phyloP scores from a whole-genome alignment of 441 rosid species.

The Croton setiger region DNA sequence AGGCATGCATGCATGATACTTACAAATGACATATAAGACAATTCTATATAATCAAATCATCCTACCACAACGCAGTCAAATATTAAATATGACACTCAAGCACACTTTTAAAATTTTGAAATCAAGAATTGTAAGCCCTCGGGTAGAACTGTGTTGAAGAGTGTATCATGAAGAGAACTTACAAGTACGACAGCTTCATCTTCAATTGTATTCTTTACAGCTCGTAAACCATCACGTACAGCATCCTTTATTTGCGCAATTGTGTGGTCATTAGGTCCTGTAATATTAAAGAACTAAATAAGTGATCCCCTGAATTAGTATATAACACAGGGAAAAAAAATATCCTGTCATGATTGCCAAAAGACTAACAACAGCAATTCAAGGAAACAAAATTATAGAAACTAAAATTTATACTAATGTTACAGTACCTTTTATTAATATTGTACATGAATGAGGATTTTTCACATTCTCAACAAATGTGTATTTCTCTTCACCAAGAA shows the following conservation, averaged over 20 bases:
- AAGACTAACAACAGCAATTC: neutral
- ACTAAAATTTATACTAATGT: neutral
- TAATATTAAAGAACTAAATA: constrained; percentile 4
- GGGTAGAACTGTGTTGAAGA: neutral
- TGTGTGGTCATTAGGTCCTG: constrained; percentile 97
- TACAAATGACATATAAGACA: neutral
- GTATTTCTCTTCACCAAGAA: constrained; percentile 93
- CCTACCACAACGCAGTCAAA: neutral
- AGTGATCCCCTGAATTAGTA: neutral
- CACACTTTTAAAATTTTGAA: neutral
- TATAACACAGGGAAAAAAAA: neutral
- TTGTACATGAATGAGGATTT: constrained; percentile 84
- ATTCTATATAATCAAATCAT: neutral
- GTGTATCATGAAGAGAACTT: constrained; percentile 25
- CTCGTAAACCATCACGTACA: constrained; percentile 88
- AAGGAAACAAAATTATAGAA: neutral
- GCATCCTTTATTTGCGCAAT: constrained; percentile 98
- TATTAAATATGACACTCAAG: neutral
- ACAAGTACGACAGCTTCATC: constrained; percentile 90
- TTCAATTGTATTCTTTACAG: constrained; percentile 92
- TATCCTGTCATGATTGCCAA: neutral
- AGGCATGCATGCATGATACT: neutral
- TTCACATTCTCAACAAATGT: constrained; percentile 93
- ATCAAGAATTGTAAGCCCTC: neutral
- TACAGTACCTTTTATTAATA: constrained; percentile 75